phyloP scores from a whole-genome alignment of 208 protist species.

The Crithidia bombi region DNA sequence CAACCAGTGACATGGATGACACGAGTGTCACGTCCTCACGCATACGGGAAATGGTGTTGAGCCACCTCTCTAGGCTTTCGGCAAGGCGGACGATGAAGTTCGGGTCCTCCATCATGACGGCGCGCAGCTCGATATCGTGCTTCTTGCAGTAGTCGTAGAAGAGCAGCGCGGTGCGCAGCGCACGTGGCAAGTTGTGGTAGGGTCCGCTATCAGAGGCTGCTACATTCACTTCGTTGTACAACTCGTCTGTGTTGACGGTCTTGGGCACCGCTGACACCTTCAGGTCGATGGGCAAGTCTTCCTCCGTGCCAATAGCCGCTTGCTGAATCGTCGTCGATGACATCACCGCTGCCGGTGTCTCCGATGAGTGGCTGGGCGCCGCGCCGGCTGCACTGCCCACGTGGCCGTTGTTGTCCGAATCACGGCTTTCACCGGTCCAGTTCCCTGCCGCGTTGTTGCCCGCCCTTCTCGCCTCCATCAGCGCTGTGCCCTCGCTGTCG shows the following conservation, averaged over 20 bases:
- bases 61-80: constrained; percentile 27
- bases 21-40: constrained; percentile 21
- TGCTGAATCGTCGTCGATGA: background rate
- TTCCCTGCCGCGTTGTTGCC: too few species aligned
- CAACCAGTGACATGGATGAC: too few species aligned
- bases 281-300: constrained; percentile 20
- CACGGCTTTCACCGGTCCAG: too few species aligned
- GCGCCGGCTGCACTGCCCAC: too few species aligned
- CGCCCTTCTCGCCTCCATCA: too few species aligned
- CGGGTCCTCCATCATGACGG: constrained; percentile 38
- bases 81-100: constrained; percentile 41
- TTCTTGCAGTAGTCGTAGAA: constrained; percentile 61
- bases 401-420: background rate
- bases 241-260: constrained; percentile 13
- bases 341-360: background rate
- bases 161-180: constrained; percentile 33
- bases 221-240: background rate
- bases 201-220: constrained; percentile 4
- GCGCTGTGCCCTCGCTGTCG: too few species aligned
- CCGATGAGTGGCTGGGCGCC: too few species aligned
- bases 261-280: constrained; percentile 16
- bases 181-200: constrained; percentile 16
- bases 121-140: constrained; percentile 40
- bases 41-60: background rate
- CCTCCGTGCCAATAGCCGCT: background rate